Evolutionary conservation across 306 rosid species (phyloP), one percentile per base, ranked within the genome.

Genomic region (Senna siamea): DNA sequence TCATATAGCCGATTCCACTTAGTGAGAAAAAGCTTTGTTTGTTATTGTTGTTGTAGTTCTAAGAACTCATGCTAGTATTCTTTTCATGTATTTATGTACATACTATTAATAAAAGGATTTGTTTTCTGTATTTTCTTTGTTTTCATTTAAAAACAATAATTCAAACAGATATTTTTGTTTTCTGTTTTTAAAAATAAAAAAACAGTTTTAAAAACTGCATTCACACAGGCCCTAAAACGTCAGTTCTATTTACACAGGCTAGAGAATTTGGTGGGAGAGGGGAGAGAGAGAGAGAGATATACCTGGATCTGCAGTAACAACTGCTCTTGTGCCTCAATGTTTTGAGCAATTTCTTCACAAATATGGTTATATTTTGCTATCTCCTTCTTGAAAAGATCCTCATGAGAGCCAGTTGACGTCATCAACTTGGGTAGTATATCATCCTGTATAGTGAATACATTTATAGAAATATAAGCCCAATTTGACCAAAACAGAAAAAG

Each of bases 391-490:
- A 89, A 93, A 82, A 93, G 98, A 85, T 90, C 98, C 81, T 93
- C 98, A 69, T 90, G 86, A 73, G 98, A 93, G 71, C 97, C 96
- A 0, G 98, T 90, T 77, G 93, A 90, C 55, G 97, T 93, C 98
- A 93, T 93, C 90, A 93, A 86, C 83, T 93, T 93, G 26, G 98
- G 97, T 71, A 93, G 85, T 79, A 93, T 93, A 83, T 93, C 97
- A 86, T 93, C 98, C 98, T 93, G n/a, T n/a, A n/a, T n/a, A n/a
- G n/a, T n/a, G 89, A 73, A 83, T 66, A 73, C 73, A 66, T 61
- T 67, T 78, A 70, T 22, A 76, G 40, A 62, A 53, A 65, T 51
- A 73, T 64, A 72, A 85, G 83, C 70, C 55, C 55, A 58, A 50
- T 40, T 54, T 20, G 56, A 51, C 23, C 50, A 44, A 58, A 54